Evolutionary conservation across 177 flowering plant species (phyloP).

Genomic region (Vitis hybrid): DNA sequence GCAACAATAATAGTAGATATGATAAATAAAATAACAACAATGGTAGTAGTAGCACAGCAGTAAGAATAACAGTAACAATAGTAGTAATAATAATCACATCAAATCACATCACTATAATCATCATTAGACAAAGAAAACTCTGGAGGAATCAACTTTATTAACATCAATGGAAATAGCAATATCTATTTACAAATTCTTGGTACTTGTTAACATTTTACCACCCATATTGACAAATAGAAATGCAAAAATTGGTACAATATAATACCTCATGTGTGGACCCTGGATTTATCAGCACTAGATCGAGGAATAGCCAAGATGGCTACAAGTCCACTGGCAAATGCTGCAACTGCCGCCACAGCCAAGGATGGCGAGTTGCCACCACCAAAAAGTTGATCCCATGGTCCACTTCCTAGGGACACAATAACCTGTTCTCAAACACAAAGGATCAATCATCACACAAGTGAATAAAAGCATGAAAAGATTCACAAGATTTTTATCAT

Average conservation of each 20-base stretch:
- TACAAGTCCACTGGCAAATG: constrained; percentile 60
- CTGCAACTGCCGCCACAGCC: constrained; percentile 67
- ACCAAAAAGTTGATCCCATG: constrained; percentile 91
- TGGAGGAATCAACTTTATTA: constrained; percentile 6
- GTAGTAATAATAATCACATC: no score
- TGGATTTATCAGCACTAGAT: constrained; percentile 56
- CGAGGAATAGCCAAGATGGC: constrained; percentile 85
- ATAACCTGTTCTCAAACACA: constrained; percentile 48
- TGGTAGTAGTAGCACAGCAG: no score
- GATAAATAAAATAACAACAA: no score
- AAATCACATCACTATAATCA: no score
- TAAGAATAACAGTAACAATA: no score
- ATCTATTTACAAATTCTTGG: constrained; percentile 22
- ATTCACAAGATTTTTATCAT: not conserved
- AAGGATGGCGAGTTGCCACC: constrained; percentile 93
- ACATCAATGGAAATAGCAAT: constrained; percentile 10
- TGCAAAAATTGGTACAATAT: constrained; percentile 16
- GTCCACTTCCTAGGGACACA: constrained; percentile 88
- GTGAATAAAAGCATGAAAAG: no score
- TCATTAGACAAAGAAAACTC: not conserved
- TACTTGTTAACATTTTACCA: not conserved
- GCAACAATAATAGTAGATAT: no score
- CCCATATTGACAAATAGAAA: not conserved
- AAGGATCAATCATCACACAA: constrained; percentile 7
- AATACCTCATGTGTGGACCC: constrained; percentile 50